These are phyloP conservation scores for Trebouxia sp. DNA, from an alignment of 139 green algal species.

Conservation along the genomic window DNA sequence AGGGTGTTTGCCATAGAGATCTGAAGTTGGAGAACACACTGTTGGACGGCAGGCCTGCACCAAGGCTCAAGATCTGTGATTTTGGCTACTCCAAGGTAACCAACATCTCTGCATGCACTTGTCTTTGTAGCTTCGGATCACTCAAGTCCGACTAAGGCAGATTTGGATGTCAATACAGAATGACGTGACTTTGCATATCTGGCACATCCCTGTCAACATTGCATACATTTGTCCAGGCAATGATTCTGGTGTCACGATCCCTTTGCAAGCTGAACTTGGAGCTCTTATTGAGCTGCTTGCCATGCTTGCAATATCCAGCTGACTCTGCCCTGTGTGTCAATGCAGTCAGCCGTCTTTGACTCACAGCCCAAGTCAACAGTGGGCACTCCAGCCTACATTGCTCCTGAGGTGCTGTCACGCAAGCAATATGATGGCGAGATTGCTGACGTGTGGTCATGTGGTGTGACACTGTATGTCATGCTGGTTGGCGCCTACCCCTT, in stretches of 20 bases:
- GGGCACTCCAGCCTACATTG: slow-evolving; percentile 99
- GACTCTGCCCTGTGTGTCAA: not conserved
- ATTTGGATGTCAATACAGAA: too few species aligned
- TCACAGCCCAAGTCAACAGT: slow-evolving; percentile 97
- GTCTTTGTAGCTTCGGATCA: not conserved
- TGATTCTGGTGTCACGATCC: too few species aligned
- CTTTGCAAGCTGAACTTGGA: too few species aligned
- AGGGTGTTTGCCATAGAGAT: slow-evolving; percentile 96
- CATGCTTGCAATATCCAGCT: too few species aligned
- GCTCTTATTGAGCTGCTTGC: too few species aligned
- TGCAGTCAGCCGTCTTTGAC: slow-evolving; percentile 79
- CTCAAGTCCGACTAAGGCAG: too few species aligned
- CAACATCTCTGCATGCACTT: not conserved
- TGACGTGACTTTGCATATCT: too few species aligned
- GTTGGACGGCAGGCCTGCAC: slow-evolving; percentile 84
- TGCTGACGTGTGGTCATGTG: slow-evolving; percentile 97
- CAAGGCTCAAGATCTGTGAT: slow-evolving; percentile 96
- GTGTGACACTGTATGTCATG: slow-evolving; percentile 99
- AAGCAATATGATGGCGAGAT: slow-evolving; percentile 91
- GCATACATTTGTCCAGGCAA: too few species aligned
- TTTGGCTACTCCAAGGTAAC: slow-evolving; percentile 90
- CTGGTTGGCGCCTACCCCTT: slow-evolving; percentile 98
- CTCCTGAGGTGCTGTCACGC: slow-evolving; percentile 88
- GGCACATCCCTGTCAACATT: not conserved
- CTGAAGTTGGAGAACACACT: slow-evolving; percentile 99